Percentiles rank a stretch among this genome's conserved stretches.
Conservation (phyloP, 2,329 filamentous ascomycete species). For the Fusarium succisae region DNA sequence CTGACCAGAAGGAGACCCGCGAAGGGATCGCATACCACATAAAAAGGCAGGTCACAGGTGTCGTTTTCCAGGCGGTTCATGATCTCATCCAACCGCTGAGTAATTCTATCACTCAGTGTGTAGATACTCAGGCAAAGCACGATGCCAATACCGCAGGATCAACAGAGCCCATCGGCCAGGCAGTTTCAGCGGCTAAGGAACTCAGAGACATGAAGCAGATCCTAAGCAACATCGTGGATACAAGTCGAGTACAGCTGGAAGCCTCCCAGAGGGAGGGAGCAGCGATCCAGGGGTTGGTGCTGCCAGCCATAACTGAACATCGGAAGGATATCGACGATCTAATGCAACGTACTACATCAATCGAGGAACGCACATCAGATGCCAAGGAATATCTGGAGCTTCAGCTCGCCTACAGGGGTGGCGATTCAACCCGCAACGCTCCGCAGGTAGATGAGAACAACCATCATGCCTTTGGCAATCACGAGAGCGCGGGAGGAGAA, state of each 20-base stretch:
- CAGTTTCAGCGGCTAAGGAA: not conserved
- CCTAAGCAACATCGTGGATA: not conserved
- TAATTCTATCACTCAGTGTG: not conserved
- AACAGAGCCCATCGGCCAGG: not conserved
- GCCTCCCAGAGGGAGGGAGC: not conserved
- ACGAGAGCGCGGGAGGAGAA: accelerated
- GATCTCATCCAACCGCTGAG: not conserved
- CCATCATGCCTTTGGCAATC: not conserved
- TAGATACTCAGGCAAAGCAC: not conserved
- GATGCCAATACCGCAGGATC: not conserved
- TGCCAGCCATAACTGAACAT: not conserved
- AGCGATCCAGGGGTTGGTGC: not conserved
- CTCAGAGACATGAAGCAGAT: not conserved
- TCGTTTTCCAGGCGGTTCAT: not conserved
- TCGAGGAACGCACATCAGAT: not conserved
- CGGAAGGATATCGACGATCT: not conserved
- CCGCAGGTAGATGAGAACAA: not conserved
- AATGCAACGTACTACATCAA: not conserved
- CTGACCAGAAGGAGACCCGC: not conserved
- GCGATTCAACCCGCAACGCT: not conserved
- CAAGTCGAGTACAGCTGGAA: not conserved
- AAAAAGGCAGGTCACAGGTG: not conserved
- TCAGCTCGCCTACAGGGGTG: not conserved
- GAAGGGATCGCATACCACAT: too few species aligned
- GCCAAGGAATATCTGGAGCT: not conserved